Conservation (phyloP, 2,329 filamentous ascomycete genomes). For the Penicillium sclerotigenum region DNA sequence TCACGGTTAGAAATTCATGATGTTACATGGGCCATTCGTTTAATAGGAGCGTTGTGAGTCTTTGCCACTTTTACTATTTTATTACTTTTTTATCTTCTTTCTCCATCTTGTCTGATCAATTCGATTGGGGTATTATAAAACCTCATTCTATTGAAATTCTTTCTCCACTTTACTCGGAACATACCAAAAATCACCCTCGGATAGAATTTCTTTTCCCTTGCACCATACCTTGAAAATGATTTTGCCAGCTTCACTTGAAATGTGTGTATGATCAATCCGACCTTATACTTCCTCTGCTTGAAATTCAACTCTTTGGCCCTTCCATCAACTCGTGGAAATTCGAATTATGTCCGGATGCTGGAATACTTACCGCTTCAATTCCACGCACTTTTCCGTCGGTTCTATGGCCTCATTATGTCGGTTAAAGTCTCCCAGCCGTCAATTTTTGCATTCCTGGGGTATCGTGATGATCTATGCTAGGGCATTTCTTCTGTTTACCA, state of each 20-base stretch:
- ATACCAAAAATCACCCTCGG: neutral
- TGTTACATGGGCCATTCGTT: constrained; percentile 26
- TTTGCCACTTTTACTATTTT: no score
- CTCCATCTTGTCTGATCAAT: neutral
- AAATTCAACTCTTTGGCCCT: neutral
- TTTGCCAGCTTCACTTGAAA: neutral
- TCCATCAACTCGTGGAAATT: neutral
- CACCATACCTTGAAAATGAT: neutral
- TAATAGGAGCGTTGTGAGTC: neutral
- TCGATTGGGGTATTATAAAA: neutral
- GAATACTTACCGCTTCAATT: neutral
- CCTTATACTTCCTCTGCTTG: neutral
- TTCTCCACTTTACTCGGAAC: neutral
- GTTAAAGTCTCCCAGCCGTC: neutral
- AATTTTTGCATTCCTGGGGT: neutral
- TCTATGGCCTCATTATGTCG: neutral
- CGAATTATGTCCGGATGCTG: neutral
- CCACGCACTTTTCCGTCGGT: neutral
- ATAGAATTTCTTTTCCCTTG: neutral
- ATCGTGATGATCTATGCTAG: neutral
- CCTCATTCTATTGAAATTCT: neutral
- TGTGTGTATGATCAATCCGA: neutral
- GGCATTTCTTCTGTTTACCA: neutral
- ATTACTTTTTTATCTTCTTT: neutral
- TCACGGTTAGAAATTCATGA: constrained; percentile 25